phyloP scores from a whole-genome alignment of 176 grass and related monocot species.

The Oryza longistaminata region DNA sequence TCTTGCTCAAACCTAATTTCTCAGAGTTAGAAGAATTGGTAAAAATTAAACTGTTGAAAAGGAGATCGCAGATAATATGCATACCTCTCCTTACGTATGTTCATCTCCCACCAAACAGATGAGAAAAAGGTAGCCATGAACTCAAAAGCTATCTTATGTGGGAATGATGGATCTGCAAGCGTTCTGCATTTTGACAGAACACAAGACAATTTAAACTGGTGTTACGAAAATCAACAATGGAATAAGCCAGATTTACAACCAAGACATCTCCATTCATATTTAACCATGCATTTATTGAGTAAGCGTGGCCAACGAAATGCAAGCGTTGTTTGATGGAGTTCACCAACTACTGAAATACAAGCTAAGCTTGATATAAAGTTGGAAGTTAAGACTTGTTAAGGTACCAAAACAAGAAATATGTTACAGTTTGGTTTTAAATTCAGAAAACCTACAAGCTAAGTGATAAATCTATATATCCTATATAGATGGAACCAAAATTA shows the following conservation, averaged over 20 bases:
- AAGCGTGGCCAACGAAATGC: background rate
- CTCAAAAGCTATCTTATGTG: slow-evolving; percentile 86
- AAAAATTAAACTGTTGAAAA: slow-evolving; percentile 31
- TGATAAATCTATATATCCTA: background rate
- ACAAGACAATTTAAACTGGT: background rate
- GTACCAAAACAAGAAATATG: background rate
- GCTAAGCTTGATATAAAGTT: slow-evolving; percentile 1
- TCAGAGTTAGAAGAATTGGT: slow-evolving; percentile 36
- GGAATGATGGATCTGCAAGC: slow-evolving; percentile 91
- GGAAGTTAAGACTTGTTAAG: background rate
- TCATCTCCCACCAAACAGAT: slow-evolving; percentile 82
- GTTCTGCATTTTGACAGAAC: slow-evolving; percentile 68
- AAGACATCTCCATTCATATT: slow-evolving; percentile 8
- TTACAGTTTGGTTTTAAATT: background rate
- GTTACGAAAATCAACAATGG: background rate
- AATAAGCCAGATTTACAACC: slow-evolving; percentile 11
- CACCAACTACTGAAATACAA: background rate
- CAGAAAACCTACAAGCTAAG: background rate
- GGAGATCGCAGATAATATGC: background rate
- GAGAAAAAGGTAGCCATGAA: slow-evolving; percentile 63
- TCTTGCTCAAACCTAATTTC: slow-evolving; percentile 78
- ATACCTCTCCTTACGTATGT: slow-evolving; percentile 87
- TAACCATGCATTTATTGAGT: slow-evolving; percentile 9
- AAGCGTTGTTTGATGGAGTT: background rate
- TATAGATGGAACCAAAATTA: background rate